phyloP scores from a whole-genome alignment of 2,329 filamentous ascomycete genomes.

The Chaetomiaceae sp. region DNA sequence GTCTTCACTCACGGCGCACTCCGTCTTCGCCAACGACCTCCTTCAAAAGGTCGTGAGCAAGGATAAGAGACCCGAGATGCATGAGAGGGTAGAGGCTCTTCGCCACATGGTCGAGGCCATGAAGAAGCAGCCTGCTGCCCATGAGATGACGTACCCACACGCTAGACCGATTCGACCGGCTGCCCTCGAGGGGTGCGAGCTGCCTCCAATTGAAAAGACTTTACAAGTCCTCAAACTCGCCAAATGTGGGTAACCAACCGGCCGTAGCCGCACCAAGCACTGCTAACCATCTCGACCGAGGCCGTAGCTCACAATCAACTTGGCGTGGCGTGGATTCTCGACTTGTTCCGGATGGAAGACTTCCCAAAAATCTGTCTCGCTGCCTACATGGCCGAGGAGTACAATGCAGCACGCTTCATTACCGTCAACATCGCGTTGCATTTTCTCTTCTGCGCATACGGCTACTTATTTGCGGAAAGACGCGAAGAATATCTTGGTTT shows the following conservation, averaged over 20 bases:
- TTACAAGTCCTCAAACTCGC: conserved; percentile 20
- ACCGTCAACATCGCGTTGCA: conserved; percentile 46
- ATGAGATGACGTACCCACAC: conserved; percentile 28
- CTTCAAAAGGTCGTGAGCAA: conserved; percentile 36
- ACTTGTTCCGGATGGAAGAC: conserved; percentile 45
- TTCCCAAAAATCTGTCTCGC: conserved; percentile 46
- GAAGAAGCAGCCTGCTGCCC: conserved; percentile 26
- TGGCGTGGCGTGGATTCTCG: conserved; percentile 34
- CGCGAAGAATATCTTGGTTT: conserved; percentile 31
- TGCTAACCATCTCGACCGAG: not conserved
- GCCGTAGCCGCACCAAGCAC: not conserved
- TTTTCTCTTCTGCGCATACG: conserved; percentile 46
- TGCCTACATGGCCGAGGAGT: conserved; percentile 50
- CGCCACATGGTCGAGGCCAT: conserved; percentile 30
- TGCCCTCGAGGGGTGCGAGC: conserved; percentile 12
- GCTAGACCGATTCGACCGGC: conserved; percentile 9
- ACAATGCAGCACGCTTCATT: conserved; percentile 46
- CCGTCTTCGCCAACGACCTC: conserved; percentile 44
- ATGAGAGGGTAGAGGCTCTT: conserved; percentile 35
- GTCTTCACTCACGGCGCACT: conserved; percentile 44
- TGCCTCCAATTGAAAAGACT: conserved; percentile 21
- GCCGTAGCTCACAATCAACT: not conserved
- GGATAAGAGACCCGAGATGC: conserved; percentile 32
- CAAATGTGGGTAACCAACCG: conserved; percentile 1
- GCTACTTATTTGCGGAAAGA: conserved; percentile 32